Evolutionary conservation across 345 rosid genomes (phyloP).

Genomic region (Eucalyptus marginata): DNA sequence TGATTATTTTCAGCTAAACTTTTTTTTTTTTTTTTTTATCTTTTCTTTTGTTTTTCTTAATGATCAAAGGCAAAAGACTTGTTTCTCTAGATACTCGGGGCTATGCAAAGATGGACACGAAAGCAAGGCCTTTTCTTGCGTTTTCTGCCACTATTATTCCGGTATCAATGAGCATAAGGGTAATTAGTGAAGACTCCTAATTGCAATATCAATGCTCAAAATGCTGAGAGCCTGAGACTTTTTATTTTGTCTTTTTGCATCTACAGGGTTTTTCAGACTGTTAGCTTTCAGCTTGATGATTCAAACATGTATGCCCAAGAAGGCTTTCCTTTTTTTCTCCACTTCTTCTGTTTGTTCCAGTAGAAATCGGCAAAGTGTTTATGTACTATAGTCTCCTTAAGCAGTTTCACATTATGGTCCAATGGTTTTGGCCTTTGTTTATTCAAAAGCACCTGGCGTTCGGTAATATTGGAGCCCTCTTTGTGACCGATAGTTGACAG

Average conservation of each 20-base stretch:
- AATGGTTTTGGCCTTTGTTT: too few species aligned
- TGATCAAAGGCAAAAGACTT: too few species aligned
- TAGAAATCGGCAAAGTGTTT: too few species aligned
- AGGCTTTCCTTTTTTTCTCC: too few species aligned
- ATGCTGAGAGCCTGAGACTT: neutral
- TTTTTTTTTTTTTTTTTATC: too few species aligned
- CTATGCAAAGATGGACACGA: constrained; percentile 67
- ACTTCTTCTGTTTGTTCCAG: too few species aligned
- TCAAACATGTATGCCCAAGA: neutral
- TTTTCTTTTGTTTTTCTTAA: too few species aligned
- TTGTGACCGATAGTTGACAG: too few species aligned
- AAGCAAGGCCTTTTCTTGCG: constrained; percentile 69
- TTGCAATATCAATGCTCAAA: neutral
- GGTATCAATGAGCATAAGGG: constrained; percentile 39
- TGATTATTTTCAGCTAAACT: neutral
- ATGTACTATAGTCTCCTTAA: too few species aligned
- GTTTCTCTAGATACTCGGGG: constrained; percentile 42
- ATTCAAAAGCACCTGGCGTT: too few species aligned
- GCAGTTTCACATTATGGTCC: too few species aligned
- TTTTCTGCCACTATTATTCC: constrained; percentile 58
- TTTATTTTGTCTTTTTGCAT: neutral
- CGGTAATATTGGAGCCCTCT: too few species aligned
- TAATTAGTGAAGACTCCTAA: neutral
- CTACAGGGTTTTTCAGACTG: neutral
- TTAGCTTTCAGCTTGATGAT: neutral